Evolutionary conservation across 2,329 filamentous ascomycete genomes (phyloP), one percentile per base, ranked within the genome.

Genomic region (Cladosporium sp.): DNA sequence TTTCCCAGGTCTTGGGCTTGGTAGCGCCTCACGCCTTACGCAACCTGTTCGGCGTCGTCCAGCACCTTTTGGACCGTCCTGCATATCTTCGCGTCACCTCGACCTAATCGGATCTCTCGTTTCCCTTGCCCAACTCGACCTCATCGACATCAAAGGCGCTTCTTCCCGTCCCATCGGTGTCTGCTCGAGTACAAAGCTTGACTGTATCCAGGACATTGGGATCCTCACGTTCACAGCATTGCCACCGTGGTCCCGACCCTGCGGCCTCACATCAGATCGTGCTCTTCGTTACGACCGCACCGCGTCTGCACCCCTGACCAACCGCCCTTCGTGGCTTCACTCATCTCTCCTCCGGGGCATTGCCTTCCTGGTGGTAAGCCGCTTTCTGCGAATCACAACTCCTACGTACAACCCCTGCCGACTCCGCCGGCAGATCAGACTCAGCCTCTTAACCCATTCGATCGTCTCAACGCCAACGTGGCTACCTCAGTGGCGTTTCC

Each of bases 401-500:
- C 65, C 41, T 58, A 72, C 69, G 63, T 72, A 60, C 71, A 70
- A 24, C 72, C 74, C 47, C 69, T 75, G 62, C 73, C 73, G 44
- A 74, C 73, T 67, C 73, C 73, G 38, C 74, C 73, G 28, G 73
- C 73, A 59, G 73, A 76, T 58, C 64, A 34, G 49, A 63, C 64
- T 65, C 74, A 72, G 72, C 74, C 72, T 67, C 69, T 72, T 57
- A 71, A 71, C 69, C 68, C 72, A 63, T 68, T 66, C 68, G 68
- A 73, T 67, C 70, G 68, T 60, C 69, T 82, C 73, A 80, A 80
- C 79, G 83, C 78, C 82, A 87, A 82, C 80, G 84, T 89, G 87
- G 86, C 86, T 82, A 83, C 86, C 76, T 84, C 86, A 73, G 84
- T 87, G 75, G 82, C 85, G 73, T 85, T 84, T 74, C 83, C 84